A percentile compares a stretch with the other conserved stretches of the same genome.
Evolutionary conservation across 805 yeast species (phyloP).

Genomic region (Hanseniaspora meyeri): DNA sequence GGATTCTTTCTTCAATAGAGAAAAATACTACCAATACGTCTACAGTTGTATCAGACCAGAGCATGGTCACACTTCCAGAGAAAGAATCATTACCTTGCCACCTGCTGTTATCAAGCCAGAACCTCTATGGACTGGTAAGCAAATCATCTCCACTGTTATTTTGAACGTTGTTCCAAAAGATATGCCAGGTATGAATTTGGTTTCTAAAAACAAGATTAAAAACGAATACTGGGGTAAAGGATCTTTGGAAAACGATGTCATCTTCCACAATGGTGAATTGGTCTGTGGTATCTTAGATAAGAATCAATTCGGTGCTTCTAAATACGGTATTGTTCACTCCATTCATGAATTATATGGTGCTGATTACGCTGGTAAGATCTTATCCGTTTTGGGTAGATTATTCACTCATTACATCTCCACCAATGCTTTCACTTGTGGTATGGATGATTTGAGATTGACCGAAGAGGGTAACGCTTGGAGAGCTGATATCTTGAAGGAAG

Average conservation of each 20-base stretch:
- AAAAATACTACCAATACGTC: conserved; percentile 81
- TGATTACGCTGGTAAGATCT: conserved; percentile 71
- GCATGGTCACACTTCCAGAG: conserved; percentile 81
- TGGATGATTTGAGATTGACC: conserved; percentile 94
- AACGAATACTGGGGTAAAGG: conserved; percentile 87
- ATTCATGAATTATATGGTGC: conserved; percentile 94
- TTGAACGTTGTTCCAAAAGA: conserved; percentile 74
- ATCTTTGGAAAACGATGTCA: conserved; percentile 73
- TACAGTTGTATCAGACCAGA: conserved; percentile 95
- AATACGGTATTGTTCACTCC: conserved; percentile 92
- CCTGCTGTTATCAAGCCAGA: conserved; percentile 81
- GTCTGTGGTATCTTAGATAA: conserved; percentile 90
- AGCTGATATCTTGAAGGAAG: conserved; percentile 61
- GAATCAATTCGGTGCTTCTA: conserved; percentile 96
- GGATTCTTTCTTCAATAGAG: conserved; percentile 83
- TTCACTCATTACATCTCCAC: conserved; percentile 87
- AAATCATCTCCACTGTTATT: conserved; percentile 82
- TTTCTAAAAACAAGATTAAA: conserved; percentile 77
- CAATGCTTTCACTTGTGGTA: conserved; percentile 97
- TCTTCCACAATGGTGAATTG: conserved; percentile 77
- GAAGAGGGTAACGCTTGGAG: conserved; percentile 85
- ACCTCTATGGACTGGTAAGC: conserved; percentile 97
- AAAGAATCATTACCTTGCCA: conserved; percentile 62
- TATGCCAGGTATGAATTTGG: conserved; percentile 84
- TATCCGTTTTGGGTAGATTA: conserved; percentile 85